These are phyloP conservation scores for Byssothecium circinans DNA, from an alignment of 2,329 filamentous ascomycete species.

Conservation along the genomic window DNA sequence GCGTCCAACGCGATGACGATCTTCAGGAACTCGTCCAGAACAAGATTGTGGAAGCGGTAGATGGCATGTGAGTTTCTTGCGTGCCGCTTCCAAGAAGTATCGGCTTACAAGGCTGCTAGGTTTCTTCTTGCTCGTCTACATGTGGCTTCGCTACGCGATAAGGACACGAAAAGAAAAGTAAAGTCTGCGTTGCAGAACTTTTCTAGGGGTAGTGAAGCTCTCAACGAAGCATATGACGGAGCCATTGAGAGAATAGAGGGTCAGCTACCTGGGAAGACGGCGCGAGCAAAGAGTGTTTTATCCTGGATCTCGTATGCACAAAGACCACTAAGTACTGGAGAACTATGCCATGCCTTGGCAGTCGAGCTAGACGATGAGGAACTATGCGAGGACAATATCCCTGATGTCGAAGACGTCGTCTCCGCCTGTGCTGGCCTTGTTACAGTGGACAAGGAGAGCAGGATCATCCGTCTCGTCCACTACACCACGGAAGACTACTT, in stretches of 20 bases:
- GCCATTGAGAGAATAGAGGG: conserved; percentile 38
- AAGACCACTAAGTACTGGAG: conserved; percentile 11
- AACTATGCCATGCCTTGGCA: conserved; percentile 18
- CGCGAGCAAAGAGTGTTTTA: conserved; percentile 38
- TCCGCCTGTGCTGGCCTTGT: conserved; percentile 32
- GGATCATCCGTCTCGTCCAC: conserved; percentile 24
- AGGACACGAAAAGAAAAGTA: conserved; percentile 5
- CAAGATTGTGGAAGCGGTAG: conserved; percentile 17
- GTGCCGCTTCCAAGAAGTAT: neutral
- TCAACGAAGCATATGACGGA: conserved; percentile 7
- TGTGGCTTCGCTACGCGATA: conserved; percentile 3
- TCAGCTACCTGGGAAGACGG: conserved; percentile 34
- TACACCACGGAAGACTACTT: conserved; percentile 25
- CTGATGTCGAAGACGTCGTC: conserved; percentile 12
- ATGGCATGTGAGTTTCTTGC: conserved; percentile 20
- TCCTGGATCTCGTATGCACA: conserved; percentile 14
- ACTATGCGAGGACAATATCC: conserved; percentile 8
- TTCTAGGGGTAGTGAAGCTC: conserved; percentile 1
- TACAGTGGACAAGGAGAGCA: conserved; percentile 26
- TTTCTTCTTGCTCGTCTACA: conserved; percentile 13
- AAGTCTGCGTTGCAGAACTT: conserved; percentile 1
- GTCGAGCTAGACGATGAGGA: neutral
- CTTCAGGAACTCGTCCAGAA: conserved; percentile 8
- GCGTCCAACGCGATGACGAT: conserved; percentile 8
- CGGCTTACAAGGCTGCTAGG: conserved; percentile 6